Evolutionary conservation across 2,329 filamentous ascomycete genomes (phyloP).

Genomic region (Fusarium caatingaense): DNA sequence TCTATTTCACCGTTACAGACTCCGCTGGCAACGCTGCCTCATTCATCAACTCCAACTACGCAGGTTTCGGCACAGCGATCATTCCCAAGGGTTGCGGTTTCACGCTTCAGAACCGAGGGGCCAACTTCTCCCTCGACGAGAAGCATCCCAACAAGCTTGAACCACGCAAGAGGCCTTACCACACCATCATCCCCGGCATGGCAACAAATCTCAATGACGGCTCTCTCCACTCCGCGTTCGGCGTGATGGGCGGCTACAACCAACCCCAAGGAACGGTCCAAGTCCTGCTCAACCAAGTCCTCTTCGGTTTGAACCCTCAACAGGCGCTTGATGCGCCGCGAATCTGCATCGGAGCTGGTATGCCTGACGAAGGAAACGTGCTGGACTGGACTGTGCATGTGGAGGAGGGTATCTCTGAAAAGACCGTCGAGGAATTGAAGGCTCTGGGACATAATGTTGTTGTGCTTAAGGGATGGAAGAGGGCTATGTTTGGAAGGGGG

Average conservation of each 20-base stretch:
- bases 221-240: constrained; percentile 85
- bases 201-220: constrained; percentile 81
- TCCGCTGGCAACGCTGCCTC: constrained; percentile 87
- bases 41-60: constrained; percentile 97
- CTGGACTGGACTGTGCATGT: constrained; percentile 76
- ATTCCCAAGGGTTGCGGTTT: constrained; percentile 90
- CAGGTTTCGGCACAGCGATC: constrained; percentile 87
- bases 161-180: constrained; percentile 89
- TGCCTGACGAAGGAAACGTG: constrained; percentile 69
- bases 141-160: constrained; percentile 83
- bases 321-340: constrained; percentile 89
- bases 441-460: constrained; percentile 78
- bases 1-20: constrained; percentile 92
- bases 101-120: constrained; percentile 91
- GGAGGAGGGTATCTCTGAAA: constrained; percentile 82
- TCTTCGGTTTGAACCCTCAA: constrained; percentile 85
- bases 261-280: constrained; percentile 97
- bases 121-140: constrained; percentile 80
- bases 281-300: constrained; percentile 87
- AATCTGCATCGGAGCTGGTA: constrained; percentile 85
- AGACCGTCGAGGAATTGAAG: constrained; percentile 74
- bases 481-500: constrained; percentile 83
- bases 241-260: constrained; percentile 99
- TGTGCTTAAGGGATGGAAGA: constrained; percentile 72
- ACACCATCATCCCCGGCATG: constrained; percentile 96